A percentile compares a stretch with the other conserved stretches of the same genome.
These are phyloP conservation scores for Corymbia citriodora DNA, from an alignment of 441 rosid genomes.

Conservation along the genomic window DNA sequence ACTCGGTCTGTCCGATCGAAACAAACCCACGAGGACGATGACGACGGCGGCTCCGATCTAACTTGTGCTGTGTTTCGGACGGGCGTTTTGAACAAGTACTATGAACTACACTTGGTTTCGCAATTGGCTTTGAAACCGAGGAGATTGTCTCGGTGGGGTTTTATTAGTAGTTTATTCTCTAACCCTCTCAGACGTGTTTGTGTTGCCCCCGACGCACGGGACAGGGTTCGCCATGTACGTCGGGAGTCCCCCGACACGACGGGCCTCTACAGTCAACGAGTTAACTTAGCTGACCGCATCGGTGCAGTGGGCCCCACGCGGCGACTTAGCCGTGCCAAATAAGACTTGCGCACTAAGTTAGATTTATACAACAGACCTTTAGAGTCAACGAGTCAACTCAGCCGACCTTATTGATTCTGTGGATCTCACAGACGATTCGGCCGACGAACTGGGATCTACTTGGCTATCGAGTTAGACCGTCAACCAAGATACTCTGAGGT, in stretches of 20 bases:
- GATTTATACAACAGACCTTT: background rate
- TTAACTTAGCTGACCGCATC: background rate
- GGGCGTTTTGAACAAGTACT: background rate
- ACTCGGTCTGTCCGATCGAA: background rate
- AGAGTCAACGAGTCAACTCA: background rate
- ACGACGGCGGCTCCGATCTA: background rate
- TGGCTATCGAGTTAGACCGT: rapidly evolving
- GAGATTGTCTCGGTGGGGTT: background rate
- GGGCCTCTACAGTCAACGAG: background rate
- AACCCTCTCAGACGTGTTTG: background rate
- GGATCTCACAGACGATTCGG: rapidly evolving
- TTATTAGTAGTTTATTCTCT: background rate
- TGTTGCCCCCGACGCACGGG: background rate
- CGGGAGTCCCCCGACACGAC: rapidly evolving
- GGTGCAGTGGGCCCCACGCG: too few relatives aligned
- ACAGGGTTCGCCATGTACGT: background rate
- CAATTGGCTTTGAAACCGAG: background rate
- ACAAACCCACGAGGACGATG: background rate
- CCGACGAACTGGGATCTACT: rapidly evolving
- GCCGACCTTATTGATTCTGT: background rate
- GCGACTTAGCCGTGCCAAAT: too few relatives aligned
- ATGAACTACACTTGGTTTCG: background rate
- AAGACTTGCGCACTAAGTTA: background rate
- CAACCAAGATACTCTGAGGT: background rate
- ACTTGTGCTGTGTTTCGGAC: background rate